phyloP scores from a whole-genome alignment of 257 asterid species.

The Fraxinus anomala region DNA sequence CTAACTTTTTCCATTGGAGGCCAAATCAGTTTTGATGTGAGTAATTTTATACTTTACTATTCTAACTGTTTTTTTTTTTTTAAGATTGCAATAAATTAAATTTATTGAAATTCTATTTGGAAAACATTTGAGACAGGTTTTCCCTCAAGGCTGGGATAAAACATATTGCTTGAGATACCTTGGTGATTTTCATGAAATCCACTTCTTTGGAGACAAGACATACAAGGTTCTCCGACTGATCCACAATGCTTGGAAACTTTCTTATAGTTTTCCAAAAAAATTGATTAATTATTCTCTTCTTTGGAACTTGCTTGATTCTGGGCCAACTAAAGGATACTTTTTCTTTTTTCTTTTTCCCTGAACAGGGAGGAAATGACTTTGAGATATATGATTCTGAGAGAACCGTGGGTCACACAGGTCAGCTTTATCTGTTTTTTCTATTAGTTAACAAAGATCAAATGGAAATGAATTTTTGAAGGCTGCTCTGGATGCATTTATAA shows the following conservation, averaged over 20 bases:
- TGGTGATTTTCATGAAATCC: constrained; percentile 78
- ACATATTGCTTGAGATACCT: constrained; percentile 90
- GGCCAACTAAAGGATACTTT: constrained; percentile 5
- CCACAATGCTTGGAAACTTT: not conserved
- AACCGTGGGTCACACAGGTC: constrained; percentile 93
- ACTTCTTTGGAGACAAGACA: constrained; percentile 97
- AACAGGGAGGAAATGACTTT: constrained; percentile 89
- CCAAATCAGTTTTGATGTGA: constrained; percentile 96
- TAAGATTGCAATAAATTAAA: not conserved
- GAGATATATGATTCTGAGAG: constrained; percentile 90
- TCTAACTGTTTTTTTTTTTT: not conserved
- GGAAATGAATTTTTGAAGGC: not conserved
- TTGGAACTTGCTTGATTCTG: not conserved
- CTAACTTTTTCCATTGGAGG: constrained; percentile 93
- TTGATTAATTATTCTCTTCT: not conserved
- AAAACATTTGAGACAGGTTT: constrained; percentile 55
- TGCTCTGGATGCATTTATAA: not conserved
- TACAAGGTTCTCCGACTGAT: constrained; percentile 62
- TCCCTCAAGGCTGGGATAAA: constrained; percentile 98
- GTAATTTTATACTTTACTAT: constrained; percentile 25
- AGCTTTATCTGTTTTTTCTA: constrained; percentile 19
- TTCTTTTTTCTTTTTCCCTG: constrained; percentile 12
- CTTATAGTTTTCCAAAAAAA: constrained; percentile 7
- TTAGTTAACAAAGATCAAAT: not conserved
- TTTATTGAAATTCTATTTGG: constrained; percentile 19